phyloP scores from a whole-genome alignment of 2,329 filamentous ascomycete species.

The Fonsecaea pedrosoi region DNA sequence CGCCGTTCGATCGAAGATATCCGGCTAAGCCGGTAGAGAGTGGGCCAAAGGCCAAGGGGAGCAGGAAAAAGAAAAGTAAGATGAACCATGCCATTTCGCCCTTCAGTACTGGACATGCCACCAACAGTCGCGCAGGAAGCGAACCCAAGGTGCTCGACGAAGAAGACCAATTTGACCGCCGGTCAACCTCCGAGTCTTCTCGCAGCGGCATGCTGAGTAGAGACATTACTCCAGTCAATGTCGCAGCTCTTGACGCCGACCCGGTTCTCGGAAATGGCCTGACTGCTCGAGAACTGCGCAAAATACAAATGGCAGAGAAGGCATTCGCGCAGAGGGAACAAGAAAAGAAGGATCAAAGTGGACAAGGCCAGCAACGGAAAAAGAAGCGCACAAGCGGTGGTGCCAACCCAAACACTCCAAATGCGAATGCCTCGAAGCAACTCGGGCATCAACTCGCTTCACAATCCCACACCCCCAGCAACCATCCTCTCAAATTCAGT shows the following conservation, averaged over 20 bases:
- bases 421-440: slow-evolving; percentile 44
- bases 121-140: slow-evolving; percentile 66
- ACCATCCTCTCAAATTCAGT: slow-evolving; percentile 15
- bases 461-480: slow-evolving; percentile 30
- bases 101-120: slow-evolving; percentile 58
- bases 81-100: slow-evolving; percentile 59
- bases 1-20: slow-evolving; percentile 52
- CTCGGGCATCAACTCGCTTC: slow-evolving; percentile 25
- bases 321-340: slow-evolving; percentile 67
- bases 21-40: slow-evolving; percentile 45
- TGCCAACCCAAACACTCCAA: slow-evolving; percentile 60
- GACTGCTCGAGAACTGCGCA: slow-evolving; percentile 67
- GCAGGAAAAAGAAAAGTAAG: slow-evolving; percentile 59
- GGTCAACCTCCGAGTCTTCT: slow-evolving; percentile 64
- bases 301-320: slow-evolving; percentile 67
- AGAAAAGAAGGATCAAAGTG: slow-evolving; percentile 56
- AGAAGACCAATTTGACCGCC: slow-evolving; percentile 62
- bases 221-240: slow-evolving; percentile 66
- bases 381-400: slow-evolving; percentile 64
- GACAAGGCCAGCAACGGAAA: slow-evolving; percentile 56
- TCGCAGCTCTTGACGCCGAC: slow-evolving; percentile 51
- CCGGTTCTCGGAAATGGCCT: slow-evolving; percentile 56
- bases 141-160: slow-evolving; percentile 62
- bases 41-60: slow-evolving; percentile 50
- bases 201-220: slow-evolving; percentile 64